phyloP scores from a whole-genome alignment of 306 rosid species.

The Biancaea sappan region DNA sequence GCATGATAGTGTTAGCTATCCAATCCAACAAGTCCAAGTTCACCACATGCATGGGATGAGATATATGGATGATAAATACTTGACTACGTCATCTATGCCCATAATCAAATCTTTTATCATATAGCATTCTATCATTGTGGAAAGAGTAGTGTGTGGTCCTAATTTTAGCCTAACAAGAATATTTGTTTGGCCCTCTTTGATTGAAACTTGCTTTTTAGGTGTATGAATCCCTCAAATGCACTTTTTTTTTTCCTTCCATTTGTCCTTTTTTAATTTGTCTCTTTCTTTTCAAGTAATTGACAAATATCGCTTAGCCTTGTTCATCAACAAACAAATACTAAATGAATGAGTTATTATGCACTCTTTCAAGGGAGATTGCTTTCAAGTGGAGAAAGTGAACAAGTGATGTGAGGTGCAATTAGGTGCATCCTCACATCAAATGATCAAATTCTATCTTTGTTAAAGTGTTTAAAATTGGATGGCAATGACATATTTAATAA shows the following conservation, averaged over 20 bases:
- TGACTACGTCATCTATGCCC: background rate
- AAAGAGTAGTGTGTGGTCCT: background rate
- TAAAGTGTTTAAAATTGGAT: too few species aligned
- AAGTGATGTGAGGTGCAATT: background rate
- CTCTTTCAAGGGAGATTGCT: too few species aligned
- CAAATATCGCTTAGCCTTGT: too few species aligned
- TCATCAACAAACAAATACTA: too few species aligned
- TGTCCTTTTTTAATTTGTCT: background rate
- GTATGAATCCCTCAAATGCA: too few species aligned
- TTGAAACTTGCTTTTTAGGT: background rate
- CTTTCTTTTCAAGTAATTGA: too few species aligned
- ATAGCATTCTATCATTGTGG: background rate
- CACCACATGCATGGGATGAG: background rate
- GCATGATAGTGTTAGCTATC: background rate
- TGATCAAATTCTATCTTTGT: too few species aligned
- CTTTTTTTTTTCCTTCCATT: background rate
- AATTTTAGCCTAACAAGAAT: background rate
- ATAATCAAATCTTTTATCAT: background rate
- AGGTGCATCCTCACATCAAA: background rate
- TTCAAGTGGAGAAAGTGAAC: background rate
- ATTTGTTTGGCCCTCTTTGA: background rate
- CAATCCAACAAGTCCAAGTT: background rate
- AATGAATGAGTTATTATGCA: too few species aligned
- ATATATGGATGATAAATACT: background rate
- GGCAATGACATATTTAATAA: too few species aligned